These are phyloP conservation scores for Lentinula boryana DNA, from an alignment of 768 basidiomycete genomes.

Conservation along the genomic window DNA sequence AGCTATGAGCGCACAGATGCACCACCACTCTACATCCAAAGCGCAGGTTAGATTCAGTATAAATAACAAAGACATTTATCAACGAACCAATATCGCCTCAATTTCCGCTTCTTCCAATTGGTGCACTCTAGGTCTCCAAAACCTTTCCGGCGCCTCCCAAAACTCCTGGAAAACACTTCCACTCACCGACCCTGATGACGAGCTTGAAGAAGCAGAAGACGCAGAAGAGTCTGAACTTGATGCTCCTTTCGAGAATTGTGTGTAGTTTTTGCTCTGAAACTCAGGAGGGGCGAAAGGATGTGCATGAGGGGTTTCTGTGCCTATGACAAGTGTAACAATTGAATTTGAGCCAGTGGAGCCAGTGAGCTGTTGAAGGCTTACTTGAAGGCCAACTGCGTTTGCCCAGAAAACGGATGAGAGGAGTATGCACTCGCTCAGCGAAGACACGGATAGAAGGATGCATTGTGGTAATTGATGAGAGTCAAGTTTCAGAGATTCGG, in stretches of 20 bases:
- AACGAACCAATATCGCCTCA: conserved; percentile 57
- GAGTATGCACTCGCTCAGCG: conserved; percentile 43
- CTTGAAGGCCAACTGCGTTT: conserved; percentile 46
- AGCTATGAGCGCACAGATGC: conserved; percentile 41
- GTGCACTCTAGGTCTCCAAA: conserved; percentile 47
- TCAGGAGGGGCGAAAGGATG: conserved; percentile 69
- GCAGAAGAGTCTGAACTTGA: conserved; percentile 14
- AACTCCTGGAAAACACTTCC: conserved; percentile 33
- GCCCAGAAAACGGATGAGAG: conserved; percentile 60
- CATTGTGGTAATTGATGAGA: conserved; percentile 14
- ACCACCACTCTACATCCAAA: conserved; percentile 52
- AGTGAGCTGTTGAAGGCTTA: conserved; percentile 17
- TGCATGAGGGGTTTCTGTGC: conserved; percentile 37
- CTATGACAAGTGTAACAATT: conserved; percentile 9
- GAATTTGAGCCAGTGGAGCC: background rate
- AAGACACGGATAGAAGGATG: conserved; percentile 27
- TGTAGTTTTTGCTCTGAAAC: conserved; percentile 40
- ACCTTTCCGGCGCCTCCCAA: conserved; percentile 63
- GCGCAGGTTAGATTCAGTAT: conserved; percentile 2
- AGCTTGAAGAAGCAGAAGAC: conserved; percentile 9
- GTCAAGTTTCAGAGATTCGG: background rate
- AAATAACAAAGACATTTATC: background rate
- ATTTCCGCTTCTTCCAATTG: conserved; percentile 54
- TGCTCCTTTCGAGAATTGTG: conserved; percentile 33
- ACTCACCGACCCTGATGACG: conserved; percentile 13